A percentile compares a stretch with the other conserved stretches of the same genome.
Evolutionary conservation across 2,329 filamentous ascomycete genomes (phyloP).

Genomic region (Apiospora hydei): DNA sequence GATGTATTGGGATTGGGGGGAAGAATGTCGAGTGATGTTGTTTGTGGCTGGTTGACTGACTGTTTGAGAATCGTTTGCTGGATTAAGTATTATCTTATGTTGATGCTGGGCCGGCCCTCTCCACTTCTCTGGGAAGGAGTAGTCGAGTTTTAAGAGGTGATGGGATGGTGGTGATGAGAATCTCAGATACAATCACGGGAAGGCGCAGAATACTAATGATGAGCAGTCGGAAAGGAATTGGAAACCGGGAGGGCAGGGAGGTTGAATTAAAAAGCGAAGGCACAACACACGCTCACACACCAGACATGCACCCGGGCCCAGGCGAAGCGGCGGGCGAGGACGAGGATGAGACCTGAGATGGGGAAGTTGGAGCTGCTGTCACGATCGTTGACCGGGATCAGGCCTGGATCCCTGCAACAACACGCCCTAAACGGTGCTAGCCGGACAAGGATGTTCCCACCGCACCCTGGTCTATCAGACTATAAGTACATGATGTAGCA

Average conservation of each 20-base stretch:
- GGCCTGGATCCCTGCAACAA: neutral
- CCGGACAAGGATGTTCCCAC: neutral
- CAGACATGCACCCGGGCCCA: neutral
- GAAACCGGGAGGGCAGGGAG: constrained; percentile 1
- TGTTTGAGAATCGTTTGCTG: constrained; percentile 2
- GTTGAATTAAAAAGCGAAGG: constrained; percentile 7
- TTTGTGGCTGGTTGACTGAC: neutral
- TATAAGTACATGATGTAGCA: neutral
- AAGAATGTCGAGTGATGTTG: constrained; percentile 9
- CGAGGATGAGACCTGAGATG: constrained; percentile 20
- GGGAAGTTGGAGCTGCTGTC: constrained; percentile 16
- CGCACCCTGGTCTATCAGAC: neutral
- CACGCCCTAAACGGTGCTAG: constrained; percentile 8
- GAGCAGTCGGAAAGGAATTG: neutral
- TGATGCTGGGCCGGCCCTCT: constrained; percentile 16
- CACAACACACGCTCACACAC: neutral
- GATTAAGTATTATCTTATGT: neutral
- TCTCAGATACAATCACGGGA: constrained; percentile 18
- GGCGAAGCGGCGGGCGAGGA: constrained; percentile 13
- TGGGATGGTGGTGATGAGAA: neutral
- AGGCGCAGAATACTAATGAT: neutral
- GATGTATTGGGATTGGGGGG: neutral
- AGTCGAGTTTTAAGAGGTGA: neutral
- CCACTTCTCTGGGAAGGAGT: constrained; percentile 16
- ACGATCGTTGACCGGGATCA: constrained; percentile 9